Conservation (phyloP, 257 asterid species). For the Gardenia jasminoides region DNA sequence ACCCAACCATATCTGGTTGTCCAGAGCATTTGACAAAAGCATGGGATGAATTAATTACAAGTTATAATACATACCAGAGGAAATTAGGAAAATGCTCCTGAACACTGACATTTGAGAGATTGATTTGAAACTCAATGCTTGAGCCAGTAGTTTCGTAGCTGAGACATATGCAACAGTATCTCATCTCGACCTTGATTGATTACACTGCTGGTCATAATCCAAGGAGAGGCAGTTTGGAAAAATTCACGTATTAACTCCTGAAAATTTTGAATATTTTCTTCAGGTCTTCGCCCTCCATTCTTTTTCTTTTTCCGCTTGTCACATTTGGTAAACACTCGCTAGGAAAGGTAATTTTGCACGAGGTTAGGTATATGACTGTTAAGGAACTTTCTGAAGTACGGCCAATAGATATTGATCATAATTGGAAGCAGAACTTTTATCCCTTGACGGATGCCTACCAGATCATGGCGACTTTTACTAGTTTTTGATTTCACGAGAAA, state of each 20-base stretch:
- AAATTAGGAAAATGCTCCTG: not conserved
- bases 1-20: not conserved
- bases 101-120: not conserved
- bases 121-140: slow-evolving; percentile 45
- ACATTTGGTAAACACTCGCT: slow-evolving; percentile 86
- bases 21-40: not conserved
- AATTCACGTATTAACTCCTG: slow-evolving; percentile 56
- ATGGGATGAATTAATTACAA: not conserved
- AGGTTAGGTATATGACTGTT: too few relatives aligned
- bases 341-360: too few relatives aligned
- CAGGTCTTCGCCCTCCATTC: slow-evolving; percentile 88
- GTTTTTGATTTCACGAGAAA: too few relatives aligned
- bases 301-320: slow-evolving; percentile 92
- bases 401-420: too few relatives aligned
- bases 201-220: slow-evolving; percentile 97
- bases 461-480: too few relatives aligned
- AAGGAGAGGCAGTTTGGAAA: slow-evolving; percentile 84
- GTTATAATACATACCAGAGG: not conserved
- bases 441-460: too few relatives aligned
- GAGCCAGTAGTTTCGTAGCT: slow-evolving; percentile 94
- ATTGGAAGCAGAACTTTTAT: too few relatives aligned
- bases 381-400: too few relatives aligned
- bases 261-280: slow-evolving; percentile 77
- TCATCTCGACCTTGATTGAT: slow-evolving; percentile 97
- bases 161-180: slow-evolving; percentile 90